Conservation (phyloP, 495 filamentous ascomycete species). For the Coniosporium apollinis region DNA sequence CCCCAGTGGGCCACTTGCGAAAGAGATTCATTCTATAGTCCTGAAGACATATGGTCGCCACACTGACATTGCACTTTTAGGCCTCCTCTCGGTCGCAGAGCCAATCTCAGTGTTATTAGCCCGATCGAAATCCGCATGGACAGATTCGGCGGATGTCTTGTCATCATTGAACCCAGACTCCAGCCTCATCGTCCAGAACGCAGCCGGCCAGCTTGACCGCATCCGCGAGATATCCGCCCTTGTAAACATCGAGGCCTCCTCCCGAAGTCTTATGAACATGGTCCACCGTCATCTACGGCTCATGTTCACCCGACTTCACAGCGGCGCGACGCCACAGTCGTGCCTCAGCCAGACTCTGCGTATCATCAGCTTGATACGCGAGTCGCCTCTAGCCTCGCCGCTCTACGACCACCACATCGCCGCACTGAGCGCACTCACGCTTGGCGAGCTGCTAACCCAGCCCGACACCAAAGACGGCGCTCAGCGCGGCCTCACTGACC, state of each 20-base stretch:
- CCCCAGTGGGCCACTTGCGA: too few relatives aligned
- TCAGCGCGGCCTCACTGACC: constrained; percentile 10
- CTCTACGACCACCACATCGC: constrained; percentile 59
- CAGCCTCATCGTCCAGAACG: constrained; percentile 19
- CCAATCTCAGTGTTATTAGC: too few relatives aligned
- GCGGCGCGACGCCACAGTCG: constrained; percentile 22
- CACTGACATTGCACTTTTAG: too few relatives aligned
- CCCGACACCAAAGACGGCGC: constrained; percentile 31
- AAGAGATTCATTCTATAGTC: too few relatives aligned
- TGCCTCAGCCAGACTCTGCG: constrained; percentile 14
- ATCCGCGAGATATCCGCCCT: too few relatives aligned
- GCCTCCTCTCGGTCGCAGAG: too few relatives aligned
- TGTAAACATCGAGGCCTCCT: too few relatives aligned
- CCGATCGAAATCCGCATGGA: too few relatives aligned
- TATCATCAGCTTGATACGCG: constrained; percentile 18
- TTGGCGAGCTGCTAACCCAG: constrained; percentile 45
- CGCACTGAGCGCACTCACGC: constrained; percentile 47
- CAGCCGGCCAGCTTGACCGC: constrained; percentile 30
- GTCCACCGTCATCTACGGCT: too few relatives aligned
- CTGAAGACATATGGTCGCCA: too few relatives aligned
- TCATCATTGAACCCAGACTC: constrained; percentile 11
- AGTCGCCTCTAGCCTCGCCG: constrained; percentile 32
- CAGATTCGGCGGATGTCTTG: constrained; percentile 24
- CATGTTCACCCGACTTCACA: constrained; percentile 17
- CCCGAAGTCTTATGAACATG: too few relatives aligned